Base-by-base conservation (phyloP, 1,284 basidiomycete species). In the Pseudozyma sp. region DNA sequence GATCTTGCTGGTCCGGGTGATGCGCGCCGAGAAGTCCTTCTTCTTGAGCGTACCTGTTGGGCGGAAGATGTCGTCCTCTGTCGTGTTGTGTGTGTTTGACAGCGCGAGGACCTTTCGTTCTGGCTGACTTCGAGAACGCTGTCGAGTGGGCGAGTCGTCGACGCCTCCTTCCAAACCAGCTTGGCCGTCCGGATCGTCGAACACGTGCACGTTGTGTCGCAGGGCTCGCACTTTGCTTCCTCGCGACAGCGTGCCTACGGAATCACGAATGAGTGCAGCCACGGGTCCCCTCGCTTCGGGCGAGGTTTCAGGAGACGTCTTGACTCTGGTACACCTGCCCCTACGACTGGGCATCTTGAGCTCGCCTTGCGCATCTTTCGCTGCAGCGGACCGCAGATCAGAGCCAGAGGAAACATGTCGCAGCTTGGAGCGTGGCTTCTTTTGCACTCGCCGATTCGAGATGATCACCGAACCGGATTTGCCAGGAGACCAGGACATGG, bases 1-100 rank as follows among this genome's bases (percentile, higher is more conserved):
- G 55, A 74, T 74, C 56, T 74, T 74, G 63, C 66, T 69, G 11
- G 66, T 69, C 24, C 54, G 54, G 2, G 58, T 66, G 45, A 74
- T 66, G 16, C 45, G 53, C 0, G 59, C 66, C 13, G 54, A 33
- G 17, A 61, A 58, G 17, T 56, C 50, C 30, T 65, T 64, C 47
- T 68, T 73, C 51, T 40, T 56, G 31, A 73, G n/a, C 44, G 49
- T 46, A 13, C 10, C 10, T 14, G 13, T 42, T 19, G 61, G 56
- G 16, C 63, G 54, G 30, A 72, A 72, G 34, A 63, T 34, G 33
- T 67, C 60, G 16, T 59, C 55, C 9, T 40, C 55, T 7, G 40
- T 42, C 7, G 13, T 14, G 19, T 30, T 42, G 13, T 54, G 42
- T 17, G 50, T 43, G n/a, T 33, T 45, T 1, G 35, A 50, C 13